Evolutionary conservation across 2,329 filamentous ascomycete species (phyloP).

Genomic region (Capronia americana): DNA sequence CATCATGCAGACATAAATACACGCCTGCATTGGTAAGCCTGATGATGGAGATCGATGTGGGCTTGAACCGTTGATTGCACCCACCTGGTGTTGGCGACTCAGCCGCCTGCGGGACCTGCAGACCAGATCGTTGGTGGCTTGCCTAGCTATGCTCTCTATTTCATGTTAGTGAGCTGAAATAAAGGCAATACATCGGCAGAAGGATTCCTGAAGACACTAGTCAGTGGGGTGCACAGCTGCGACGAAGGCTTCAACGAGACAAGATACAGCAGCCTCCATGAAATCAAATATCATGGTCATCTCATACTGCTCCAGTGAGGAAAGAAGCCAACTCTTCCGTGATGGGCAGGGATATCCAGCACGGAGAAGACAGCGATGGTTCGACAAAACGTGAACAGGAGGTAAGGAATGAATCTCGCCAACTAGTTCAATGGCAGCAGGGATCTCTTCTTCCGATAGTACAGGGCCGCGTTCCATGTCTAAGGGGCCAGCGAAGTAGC

Average conservation of each 20-base stretch:
- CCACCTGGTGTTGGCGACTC: neutral
- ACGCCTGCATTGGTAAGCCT: no score
- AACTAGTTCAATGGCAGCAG: neutral
- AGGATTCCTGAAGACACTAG: neutral
- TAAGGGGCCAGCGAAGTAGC: neutral
- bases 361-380: neutral
- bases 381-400: neutral
- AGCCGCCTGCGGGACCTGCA: neutral
- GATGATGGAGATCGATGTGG: neutral
- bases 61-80: neutral
- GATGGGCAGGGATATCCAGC: no score
- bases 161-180: neutral
- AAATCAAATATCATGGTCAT: neutral
- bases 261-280: neutral
- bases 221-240: neutral
- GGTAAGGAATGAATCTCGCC: no score
- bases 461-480: neutral
- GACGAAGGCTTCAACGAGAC: neutral
- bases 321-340: neutral
- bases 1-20: neutral
- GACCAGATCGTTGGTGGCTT: neutral
- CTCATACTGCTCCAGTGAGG: neutral
- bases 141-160: neutral
- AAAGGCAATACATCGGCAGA: neutral
- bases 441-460: neutral